Conservation (phyloP, 768 basidiomycete genomes). For the Erythrobasidium yunnanense region DNA sequence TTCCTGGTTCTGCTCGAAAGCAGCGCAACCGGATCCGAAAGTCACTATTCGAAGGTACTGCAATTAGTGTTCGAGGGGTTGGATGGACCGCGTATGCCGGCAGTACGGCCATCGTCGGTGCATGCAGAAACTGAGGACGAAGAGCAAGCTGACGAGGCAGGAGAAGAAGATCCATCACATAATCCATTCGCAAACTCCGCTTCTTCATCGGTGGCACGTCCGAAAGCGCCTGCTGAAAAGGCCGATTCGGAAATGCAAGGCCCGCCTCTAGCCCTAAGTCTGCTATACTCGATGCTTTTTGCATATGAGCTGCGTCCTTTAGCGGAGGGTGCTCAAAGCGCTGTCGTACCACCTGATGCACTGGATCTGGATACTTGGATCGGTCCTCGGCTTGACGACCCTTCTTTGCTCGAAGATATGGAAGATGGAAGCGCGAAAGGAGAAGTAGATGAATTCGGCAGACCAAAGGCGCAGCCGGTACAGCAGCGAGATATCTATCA, state of each 20-base stretch:
- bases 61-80: neutral
- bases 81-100: neutral
- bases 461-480: slow-evolving; percentile 30
- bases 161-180: neutral
- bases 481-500: too few species aligned
- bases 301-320: slow-evolving; percentile 76
- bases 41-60: neutral
- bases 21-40: neutral
- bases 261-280: slow-evolving; percentile 80
- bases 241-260: slow-evolving; percentile 13
- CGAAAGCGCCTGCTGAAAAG: neutral
- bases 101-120: neutral
- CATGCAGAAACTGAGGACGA: neutral
- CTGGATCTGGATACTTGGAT: slow-evolving; percentile 79
- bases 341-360: slow-evolving; percentile 69
- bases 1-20: neutral
- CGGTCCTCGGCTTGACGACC: slow-evolving; percentile 50
- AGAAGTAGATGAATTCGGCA: slow-evolving; percentile 40
- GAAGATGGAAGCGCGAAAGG: slow-evolving; percentile 33
- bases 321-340: slow-evolving; percentile 64
- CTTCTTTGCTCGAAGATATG: slow-evolving; percentile 41
- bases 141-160: neutral
- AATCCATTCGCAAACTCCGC: slow-evolving; percentile 27
- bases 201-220: neutral
- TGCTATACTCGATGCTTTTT: slow-evolving; percentile 68